Evolutionary conservation across 2,329 filamentous ascomycete species (phyloP).

Genomic region (Beauveria rudraprayagi): DNA sequence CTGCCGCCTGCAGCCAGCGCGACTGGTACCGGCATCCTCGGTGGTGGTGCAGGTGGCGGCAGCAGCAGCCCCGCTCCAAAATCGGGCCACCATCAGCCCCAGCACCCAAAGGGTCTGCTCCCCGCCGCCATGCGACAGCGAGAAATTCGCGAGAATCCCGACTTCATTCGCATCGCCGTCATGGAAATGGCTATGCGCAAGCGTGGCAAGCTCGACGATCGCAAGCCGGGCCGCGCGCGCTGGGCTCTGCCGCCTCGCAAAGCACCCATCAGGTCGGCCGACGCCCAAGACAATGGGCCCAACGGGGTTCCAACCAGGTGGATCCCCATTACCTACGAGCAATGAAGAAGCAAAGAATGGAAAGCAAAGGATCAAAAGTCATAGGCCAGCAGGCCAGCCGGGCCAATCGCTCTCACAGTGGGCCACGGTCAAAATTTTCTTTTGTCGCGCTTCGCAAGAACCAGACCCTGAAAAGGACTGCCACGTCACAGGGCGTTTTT

Average conservation of each 20-base stretch:
- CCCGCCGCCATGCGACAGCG: slow-evolving; percentile 47
- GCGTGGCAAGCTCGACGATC: slow-evolving; percentile 57
- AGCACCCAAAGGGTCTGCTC: slow-evolving; percentile 19
- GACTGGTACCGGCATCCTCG: slow-evolving; percentile 15
- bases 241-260: slow-evolving; percentile 62
- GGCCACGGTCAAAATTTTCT: neutral
- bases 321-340: slow-evolving; percentile 29
- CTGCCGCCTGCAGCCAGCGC: slow-evolving; percentile 18
- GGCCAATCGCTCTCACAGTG: slow-evolving; percentile 1
- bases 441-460: neutral
- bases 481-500: neutral
- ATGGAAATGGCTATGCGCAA: slow-evolving; percentile 67
- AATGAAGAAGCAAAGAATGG: neutral
- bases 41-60: neutral
- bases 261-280: slow-evolving; percentile 30
- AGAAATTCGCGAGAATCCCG: slow-evolving; percentile 61
- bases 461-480: neutral
- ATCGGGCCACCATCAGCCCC: slow-evolving; percentile 16
- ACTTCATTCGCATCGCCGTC: slow-evolving; percentile 63
- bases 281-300: slow-evolving; percentile 44
- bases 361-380: neutral
- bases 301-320: slow-evolving; percentile 54
- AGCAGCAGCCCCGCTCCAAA: slow-evolving; percentile 1
- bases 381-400: neutral
- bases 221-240: slow-evolving; percentile 57